These are phyloP conservation scores for Saturnispora quitensis DNA, from an alignment of 805 yeast species.

Conservation along the genomic window DNA sequence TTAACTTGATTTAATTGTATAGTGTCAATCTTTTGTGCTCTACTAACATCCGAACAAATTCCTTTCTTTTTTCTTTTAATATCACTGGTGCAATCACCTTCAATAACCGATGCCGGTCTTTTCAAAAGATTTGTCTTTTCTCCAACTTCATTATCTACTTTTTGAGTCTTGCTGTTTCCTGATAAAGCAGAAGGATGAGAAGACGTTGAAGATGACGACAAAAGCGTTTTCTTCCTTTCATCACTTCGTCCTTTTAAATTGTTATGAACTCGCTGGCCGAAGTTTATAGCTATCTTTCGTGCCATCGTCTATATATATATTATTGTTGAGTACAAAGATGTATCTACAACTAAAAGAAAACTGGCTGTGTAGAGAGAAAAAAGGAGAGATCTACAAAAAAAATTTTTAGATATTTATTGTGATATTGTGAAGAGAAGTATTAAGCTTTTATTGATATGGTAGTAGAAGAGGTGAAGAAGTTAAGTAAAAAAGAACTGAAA, in stretches of 20 bases:
- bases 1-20: not conserved
- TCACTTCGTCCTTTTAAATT: not conserved
- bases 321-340: not conserved
- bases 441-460: not conserved
- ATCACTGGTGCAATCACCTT: not conserved
- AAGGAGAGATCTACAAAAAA: not conserved
- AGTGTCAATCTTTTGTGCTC: no score
- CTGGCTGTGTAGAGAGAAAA: not conserved
- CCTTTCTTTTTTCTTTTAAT: not conserved
- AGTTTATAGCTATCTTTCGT: conserved; percentile 12
- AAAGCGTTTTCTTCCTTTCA: not conserved
- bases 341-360: not conserved
- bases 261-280: not conserved
- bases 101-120: not conserved
- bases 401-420: not conserved
- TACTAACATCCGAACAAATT: no score
- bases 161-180: not conserved
- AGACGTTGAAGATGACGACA: not conserved
- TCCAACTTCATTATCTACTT: not conserved
- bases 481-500: conserved; percentile 59
- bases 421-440: not conserved
- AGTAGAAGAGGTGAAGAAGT: conserved; percentile 28
- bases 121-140: not conserved
- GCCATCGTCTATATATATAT: conserved; percentile 6
- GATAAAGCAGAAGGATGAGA: not conserved